A percentile compares a stretch with the other conserved stretches of the same genome.
Evolutionary conservation across 106 monocot genomes (phyloP).

Genomic region (Triglochin maritima): DNA sequence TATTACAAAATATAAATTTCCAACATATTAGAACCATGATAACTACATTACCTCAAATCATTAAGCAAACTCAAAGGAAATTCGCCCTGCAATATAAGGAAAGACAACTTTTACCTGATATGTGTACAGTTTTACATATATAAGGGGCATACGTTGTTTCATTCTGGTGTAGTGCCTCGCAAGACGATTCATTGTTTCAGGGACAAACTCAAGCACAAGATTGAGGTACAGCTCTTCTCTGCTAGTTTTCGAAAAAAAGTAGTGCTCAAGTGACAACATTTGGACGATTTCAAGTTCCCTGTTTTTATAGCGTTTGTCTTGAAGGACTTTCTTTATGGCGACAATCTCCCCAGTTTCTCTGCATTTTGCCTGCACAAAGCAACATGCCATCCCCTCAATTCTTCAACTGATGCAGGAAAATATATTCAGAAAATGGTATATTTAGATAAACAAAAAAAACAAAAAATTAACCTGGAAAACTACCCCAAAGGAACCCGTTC

Average conservation of each 20-base stretch:
- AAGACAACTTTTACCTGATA: conserved; percentile 17
- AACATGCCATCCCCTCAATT: not conserved
- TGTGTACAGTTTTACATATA: conserved; percentile 27
- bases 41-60: no score
- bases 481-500: conserved; percentile 34
- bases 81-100: no score
- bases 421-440: no score
- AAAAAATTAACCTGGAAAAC: conserved; percentile 22
- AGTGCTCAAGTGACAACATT: conserved; percentile 22
- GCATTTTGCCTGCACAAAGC: conserved; percentile 22
- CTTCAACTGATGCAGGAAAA: no score
- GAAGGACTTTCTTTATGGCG: conserved; percentile 38
- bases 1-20: no score
- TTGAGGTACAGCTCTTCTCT: conserved; percentile 30
- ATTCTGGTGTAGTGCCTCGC: conserved; percentile 21
- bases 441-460: no score
- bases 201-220: conserved; percentile 37
- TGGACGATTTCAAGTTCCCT: conserved; percentile 31
- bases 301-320: conserved; percentile 35
- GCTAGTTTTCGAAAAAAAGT: conserved; percentile 25
- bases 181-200: conserved; percentile 27
- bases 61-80: no score
- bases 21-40: no score
- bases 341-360: conserved; percentile 37
- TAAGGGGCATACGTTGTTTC: conserved; percentile 25